phyloP scores from a whole-genome alignment of 192 early-diverging fungal genomes.

The Dissophora ornata region DNA sequence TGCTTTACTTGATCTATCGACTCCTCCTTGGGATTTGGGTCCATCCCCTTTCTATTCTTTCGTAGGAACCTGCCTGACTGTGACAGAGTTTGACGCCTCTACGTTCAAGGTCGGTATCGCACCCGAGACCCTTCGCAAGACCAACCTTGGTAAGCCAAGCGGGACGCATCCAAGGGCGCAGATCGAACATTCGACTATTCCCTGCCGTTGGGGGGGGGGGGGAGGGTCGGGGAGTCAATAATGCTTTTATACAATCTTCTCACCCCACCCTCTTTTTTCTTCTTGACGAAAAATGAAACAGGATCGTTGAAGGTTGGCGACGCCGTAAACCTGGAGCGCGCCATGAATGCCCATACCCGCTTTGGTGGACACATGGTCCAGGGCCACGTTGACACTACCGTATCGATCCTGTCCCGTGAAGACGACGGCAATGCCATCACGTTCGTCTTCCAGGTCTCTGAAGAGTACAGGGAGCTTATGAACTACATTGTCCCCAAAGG shows the following conservation, averaged over 20 bases:
- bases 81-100: conserved; percentile 88
- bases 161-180: background rate
- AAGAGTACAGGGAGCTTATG: conserved; percentile 68
- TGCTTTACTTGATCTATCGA: background rate
- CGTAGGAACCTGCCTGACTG: conserved; percentile 92
- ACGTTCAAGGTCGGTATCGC: conserved; percentile 93
- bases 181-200: background rate
- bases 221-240: too few species aligned
- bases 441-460: conserved; percentile 70
- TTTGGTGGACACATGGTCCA: conserved; percentile 97
- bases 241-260: background rate
- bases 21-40: background rate
- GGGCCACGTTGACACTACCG: conserved; percentile 93
- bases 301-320: conserved; percentile 80
- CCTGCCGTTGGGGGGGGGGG: too few species aligned
- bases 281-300: conserved; percentile 15
- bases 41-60: background rate
- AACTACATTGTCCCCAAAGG: conserved; percentile 95
- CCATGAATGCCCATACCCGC: conserved; percentile 85
- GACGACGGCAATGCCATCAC: conserved; percentile 89
- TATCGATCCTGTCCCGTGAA: conserved; percentile 74
- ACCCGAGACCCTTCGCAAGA: conserved; percentile 93
- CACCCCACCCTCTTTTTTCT: background rate
- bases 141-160: conserved; percentile 84
- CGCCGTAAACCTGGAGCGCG: conserved; percentile 94